Evolutionary conservation across 495 filamentous ascomycete species (phyloP).

Genomic region (Chaetomium fimeti): DNA sequence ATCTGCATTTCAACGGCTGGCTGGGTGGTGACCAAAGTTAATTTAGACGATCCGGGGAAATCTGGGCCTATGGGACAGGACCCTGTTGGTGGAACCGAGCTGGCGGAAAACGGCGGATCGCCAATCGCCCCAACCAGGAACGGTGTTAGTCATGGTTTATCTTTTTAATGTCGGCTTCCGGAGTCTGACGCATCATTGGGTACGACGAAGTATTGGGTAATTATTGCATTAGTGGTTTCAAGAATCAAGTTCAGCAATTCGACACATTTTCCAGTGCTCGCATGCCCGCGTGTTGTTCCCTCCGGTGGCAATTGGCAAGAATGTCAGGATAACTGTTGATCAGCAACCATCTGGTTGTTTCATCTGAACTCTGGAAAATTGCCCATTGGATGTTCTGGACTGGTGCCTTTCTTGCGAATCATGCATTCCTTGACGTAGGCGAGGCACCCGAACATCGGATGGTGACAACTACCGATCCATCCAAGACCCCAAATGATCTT

Average conservation of each 20-base stretch:
- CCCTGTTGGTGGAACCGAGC: not conserved
- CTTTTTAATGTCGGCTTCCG: not conserved
- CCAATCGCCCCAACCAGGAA: not conserved
- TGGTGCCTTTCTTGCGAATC: not conserved
- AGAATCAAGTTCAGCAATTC: not conserved
- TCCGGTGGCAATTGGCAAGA: not conserved
- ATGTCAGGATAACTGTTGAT: no score
- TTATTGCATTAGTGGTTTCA: constrained; percentile 1
- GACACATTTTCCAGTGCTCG: not conserved
- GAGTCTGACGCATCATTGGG: not conserved
- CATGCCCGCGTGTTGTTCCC: not conserved
- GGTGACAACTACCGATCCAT: no score
- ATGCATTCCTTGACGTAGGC: no score
- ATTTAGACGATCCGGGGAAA: not conserved
- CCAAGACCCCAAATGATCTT: no score
- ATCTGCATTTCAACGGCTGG: not conserved
- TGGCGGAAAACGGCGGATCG: not conserved
- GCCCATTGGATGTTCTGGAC: not conserved
- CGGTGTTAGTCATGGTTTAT: constrained; percentile 8
- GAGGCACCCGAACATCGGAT: no score
- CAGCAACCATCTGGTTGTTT: not conserved
- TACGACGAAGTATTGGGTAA: not conserved
- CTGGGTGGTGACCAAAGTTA: not conserved
- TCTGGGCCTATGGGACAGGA: not conserved
- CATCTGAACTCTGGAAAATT: not conserved